phyloP scores from a whole-genome alignment of 1,139 yeast genomes.

The Saccharomycopsis phalli region DNA sequence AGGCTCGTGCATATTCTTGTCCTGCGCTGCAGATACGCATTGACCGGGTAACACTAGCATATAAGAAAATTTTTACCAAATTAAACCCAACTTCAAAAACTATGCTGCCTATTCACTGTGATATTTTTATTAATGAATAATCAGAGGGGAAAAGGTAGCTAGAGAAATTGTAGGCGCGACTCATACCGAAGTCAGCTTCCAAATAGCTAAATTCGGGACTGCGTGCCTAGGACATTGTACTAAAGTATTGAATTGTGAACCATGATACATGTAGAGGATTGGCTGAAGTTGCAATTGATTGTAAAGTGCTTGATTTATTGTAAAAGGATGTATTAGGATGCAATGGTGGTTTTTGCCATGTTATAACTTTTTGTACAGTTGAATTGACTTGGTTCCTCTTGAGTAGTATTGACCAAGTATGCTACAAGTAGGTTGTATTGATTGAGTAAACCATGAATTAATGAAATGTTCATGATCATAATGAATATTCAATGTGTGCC shows the following conservation, averaged over 20 bases:
- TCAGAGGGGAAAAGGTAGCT: constrained; percentile 21
- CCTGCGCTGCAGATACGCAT: too few relatives aligned
- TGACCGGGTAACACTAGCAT: background rate
- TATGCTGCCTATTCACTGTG: constrained; percentile 20
- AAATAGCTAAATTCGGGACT: constrained; percentile 1
- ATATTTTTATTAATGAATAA: constrained; percentile 15
- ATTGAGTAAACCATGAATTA: too few relatives aligned
- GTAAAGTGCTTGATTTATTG: too few relatives aligned
- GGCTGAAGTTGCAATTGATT: background rate
- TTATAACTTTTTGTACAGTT: too few relatives aligned
- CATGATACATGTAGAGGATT: background rate
- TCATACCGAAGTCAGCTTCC: constrained; percentile 10
- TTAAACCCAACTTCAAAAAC: constrained; percentile 15
- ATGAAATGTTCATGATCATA: too few relatives aligned
- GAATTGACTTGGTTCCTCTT: too few relatives aligned
- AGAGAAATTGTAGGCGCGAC: constrained; percentile 12
- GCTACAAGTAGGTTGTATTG: too few relatives aligned
- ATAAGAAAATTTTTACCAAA: constrained; percentile 1
- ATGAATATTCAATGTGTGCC: too few relatives aligned
- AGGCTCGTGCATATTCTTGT: too few relatives aligned
- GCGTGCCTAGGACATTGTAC: background rate
- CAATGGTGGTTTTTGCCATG: too few relatives aligned
- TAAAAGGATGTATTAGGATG: too few relatives aligned
- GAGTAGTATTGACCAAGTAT: too few relatives aligned
- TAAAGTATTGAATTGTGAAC: background rate